Percentiles rank a stretch among this genome's conserved stretches.
phyloP scores from a whole-genome alignment of 352 stramenopile genomes.

The Globisporangium spiculum region DNA sequence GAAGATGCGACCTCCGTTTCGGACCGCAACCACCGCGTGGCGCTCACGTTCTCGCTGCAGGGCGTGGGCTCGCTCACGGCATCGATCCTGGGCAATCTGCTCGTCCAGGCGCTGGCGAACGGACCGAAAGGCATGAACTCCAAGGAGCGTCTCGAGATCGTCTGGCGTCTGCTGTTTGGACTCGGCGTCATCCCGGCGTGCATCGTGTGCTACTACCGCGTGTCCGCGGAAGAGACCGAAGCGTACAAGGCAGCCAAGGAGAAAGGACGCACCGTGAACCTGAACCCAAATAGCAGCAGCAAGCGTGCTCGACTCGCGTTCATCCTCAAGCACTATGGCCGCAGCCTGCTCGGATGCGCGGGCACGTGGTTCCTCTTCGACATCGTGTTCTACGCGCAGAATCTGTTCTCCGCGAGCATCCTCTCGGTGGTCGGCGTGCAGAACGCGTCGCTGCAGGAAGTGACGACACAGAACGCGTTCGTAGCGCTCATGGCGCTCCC shows the following conservation, averaged over 20 bases:
- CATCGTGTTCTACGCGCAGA: conserved; percentile 80
- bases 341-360: conserved; percentile 56
- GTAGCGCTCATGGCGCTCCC: conserved; percentile 71
- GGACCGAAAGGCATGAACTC: conserved; percentile 36
- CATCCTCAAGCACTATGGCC: conserved; percentile 50
- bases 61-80: conserved; percentile 51
- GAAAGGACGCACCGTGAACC: not conserved
- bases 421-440: conserved; percentile 53
- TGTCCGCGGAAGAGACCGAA: conserved; percentile 60
- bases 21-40: conserved; percentile 48
- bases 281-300: not conserved
- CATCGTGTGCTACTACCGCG: conserved; percentile 66
- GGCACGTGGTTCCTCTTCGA: conserved; percentile 87
- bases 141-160: conserved; percentile 41
- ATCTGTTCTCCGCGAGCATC: conserved; percentile 75
- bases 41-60: conserved; percentile 63
- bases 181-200: conserved; percentile 55
- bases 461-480: conserved; percentile 58
- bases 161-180: conserved; percentile 67
- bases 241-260: conserved; percentile 32
- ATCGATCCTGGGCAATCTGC: conserved; percentile 59
- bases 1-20: conserved; percentile 49
- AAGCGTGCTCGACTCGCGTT: conserved; percentile 26
- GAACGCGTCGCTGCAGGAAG: conserved; percentile 42
- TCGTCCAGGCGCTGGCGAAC: conserved; percentile 44